Evolutionary conservation across 2,329 filamentous ascomycete genomes (phyloP).

Genomic region (Clarireedia paspali): DNA sequence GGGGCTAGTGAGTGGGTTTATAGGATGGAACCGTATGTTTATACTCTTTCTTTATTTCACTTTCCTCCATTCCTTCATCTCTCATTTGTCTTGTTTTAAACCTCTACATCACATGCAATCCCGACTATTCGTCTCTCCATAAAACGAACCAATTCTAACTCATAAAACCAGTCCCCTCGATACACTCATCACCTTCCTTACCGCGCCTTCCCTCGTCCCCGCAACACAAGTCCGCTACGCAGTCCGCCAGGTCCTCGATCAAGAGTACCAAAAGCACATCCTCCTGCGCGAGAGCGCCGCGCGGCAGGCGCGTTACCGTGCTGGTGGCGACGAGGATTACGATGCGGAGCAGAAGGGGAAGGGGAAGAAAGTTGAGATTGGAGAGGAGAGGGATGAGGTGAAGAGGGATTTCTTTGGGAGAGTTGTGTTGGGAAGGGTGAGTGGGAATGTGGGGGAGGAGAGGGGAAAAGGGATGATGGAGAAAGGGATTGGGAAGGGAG

Average conservation of each 20-base stretch:
- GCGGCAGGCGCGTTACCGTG: slow-evolving; percentile 56
- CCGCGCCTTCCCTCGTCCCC: slow-evolving; percentile 46
- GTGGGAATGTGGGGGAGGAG: slow-evolving; percentile 15
- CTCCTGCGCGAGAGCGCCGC: slow-evolving; percentile 57
- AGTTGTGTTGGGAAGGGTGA: slow-evolving; percentile 43
- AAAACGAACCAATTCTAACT: too few species aligned
- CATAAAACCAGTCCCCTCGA: slow-evolving; percentile 51
- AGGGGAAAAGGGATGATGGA: slow-evolving; percentile 35
- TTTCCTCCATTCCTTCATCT: too few species aligned
- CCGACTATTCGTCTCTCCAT: too few species aligned
- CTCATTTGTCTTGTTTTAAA: too few species aligned
- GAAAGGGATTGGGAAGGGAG: slow-evolving; percentile 27
- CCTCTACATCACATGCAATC: too few species aligned
- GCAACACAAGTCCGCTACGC: slow-evolving; percentile 79
- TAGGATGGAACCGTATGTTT: slow-evolving; percentile 70
- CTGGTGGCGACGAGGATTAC: slow-evolving; percentile 34
- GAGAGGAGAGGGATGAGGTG: slow-evolving; percentile 30
- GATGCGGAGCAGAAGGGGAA: background rate
- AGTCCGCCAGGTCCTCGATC: slow-evolving; percentile 85
- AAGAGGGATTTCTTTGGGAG: slow-evolving; percentile 86
- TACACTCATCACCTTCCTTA: slow-evolving; percentile 65
- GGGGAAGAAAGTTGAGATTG: background rate
- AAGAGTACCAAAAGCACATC: slow-evolving; percentile 74
- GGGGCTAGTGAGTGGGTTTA: slow-evolving; percentile 68
- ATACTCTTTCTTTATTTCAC: too few species aligned